These are phyloP conservation scores for Saccharomyces hybrid DNA, from an alignment of 1,139 yeast species.

Conservation along the genomic window DNA sequence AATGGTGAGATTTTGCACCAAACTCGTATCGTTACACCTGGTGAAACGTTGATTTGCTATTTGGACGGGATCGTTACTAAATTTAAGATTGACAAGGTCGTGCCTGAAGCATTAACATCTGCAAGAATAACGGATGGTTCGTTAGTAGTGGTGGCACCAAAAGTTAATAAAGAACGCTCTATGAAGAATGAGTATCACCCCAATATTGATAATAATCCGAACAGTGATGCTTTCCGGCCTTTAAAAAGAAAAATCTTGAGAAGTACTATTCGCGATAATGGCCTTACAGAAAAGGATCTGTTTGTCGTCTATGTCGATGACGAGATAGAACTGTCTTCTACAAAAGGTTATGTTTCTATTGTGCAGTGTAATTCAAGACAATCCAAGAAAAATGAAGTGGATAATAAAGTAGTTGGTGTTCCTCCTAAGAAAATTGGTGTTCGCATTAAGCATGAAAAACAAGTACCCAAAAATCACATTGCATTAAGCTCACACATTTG, in stretches of 20 bases:
- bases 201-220: background rate
- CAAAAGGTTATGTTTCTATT: background rate
- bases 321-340: background rate
- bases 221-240: background rate
- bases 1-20: constrained; percentile 61
- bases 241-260: background rate
- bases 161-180: constrained; percentile 39
- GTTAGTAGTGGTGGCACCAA: constrained; percentile 80
- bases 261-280: background rate
- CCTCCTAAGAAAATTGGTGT: background rate
- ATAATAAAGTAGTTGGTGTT: background rate
- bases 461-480: constrained; percentile 40
- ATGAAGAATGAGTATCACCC: constrained; percentile 2
- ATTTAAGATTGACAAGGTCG: constrained; percentile 56
- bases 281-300: background rate
- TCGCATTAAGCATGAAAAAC: constrained; percentile 16
- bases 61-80: constrained; percentile 52
- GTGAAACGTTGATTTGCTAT: constrained; percentile 60
- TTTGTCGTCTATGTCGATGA: background rate
- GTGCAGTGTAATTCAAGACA: background rate
- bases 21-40: constrained; percentile 62
- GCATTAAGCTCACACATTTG: constrained; percentile 54
- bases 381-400: background rate
- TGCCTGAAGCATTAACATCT: constrained; percentile 37
- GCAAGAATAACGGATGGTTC: constrained; percentile 66